These are phyloP conservation scores for Rhizoclosmatium sp. DNA, from an alignment of 192 early-diverging fungal species.

Conservation along the genomic window DNA sequence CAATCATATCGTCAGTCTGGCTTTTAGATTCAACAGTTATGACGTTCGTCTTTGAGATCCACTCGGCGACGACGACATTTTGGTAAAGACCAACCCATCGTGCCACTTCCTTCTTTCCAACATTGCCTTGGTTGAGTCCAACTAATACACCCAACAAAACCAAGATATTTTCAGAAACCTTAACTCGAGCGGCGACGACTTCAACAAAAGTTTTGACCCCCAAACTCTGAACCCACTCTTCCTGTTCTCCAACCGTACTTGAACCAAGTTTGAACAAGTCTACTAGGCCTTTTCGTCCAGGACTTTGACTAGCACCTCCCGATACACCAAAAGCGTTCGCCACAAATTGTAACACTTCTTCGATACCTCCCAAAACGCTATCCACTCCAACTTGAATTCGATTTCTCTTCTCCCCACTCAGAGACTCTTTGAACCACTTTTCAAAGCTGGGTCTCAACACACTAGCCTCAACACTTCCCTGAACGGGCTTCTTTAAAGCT, in stretches of 20 bases:
- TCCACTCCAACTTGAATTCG: too few species aligned
- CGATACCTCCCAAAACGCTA: too few species aligned
- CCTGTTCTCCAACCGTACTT: too few species aligned
- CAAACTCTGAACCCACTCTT: too few species aligned
- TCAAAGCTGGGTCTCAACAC: background rate
- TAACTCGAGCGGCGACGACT: background rate
- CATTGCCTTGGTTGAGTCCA: background rate
- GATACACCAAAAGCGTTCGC: background rate
- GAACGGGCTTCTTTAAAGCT: background rate
- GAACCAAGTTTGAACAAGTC: too few species aligned
- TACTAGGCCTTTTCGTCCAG: background rate
- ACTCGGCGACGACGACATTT: background rate
- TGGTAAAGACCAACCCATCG: background rate
- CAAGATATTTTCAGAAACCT: conserved; percentile 8
- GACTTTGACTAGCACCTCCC: background rate
- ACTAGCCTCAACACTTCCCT: background rate
- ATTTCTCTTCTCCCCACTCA: background rate
- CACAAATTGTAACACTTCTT: too few species aligned
- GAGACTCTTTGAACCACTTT: background rate
- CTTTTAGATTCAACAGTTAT: too few species aligned
- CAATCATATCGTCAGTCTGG: conserved; percentile 6
- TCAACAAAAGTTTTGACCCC: background rate
- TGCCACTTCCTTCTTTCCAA: background rate
- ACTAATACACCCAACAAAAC: background rate
- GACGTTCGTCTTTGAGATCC: background rate